A percentile compares a stretch with the other conserved stretches of the same genome.
Conservation (phyloP, 805 yeast genomes). For the Hanseniaspora lindneri region DNA sequence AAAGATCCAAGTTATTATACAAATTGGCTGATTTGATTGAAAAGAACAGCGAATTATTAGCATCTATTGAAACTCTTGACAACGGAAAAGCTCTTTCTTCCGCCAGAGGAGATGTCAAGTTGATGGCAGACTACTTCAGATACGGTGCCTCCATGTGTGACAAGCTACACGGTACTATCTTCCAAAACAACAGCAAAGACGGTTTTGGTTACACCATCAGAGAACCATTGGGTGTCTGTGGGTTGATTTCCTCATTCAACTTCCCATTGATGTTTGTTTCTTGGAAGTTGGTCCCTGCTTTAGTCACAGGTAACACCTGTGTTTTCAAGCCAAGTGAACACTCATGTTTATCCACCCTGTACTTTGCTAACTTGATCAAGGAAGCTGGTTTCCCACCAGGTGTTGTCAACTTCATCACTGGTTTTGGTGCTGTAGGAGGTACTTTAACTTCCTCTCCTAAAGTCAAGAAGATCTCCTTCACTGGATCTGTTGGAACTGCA, state of each 20-base stretch:
- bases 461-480: slow-evolving; percentile 71
- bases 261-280: slow-evolving; percentile 81
- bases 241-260: slow-evolving; percentile 87
- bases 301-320: slow-evolving; percentile 75
- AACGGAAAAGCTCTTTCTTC: slow-evolving; percentile 74
- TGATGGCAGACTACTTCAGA: slow-evolving; percentile 59
- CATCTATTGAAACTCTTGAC: slow-evolving; percentile 76
- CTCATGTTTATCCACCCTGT: slow-evolving; percentile 72
- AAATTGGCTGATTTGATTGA: slow-evolving; percentile 74
- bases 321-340: slow-evolving; percentile 81
- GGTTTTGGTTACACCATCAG: slow-evolving; percentile 56
- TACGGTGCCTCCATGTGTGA: slow-evolving; percentile 79
- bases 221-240: slow-evolving; percentile 83
- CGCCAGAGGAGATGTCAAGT: slow-evolving; percentile 64
- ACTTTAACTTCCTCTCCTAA: slow-evolving; percentile 58
- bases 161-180: slow-evolving; percentile 46
- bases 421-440: slow-evolving; percentile 68
- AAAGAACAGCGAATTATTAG: slow-evolving; percentile 57
- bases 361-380: slow-evolving; percentile 48
- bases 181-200: slow-evolving; percentile 46
- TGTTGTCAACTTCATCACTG: slow-evolving; percentile 68
- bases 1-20: slow-evolving; percentile 48
- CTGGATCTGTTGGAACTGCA: slow-evolving; percentile 80
- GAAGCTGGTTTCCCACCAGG: slow-evolving; percentile 78
- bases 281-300: slow-evolving; percentile 79